Conservation (phyloP, 2,329 filamentous ascomycete species). For the Diaporthe ilicicola region DNA sequence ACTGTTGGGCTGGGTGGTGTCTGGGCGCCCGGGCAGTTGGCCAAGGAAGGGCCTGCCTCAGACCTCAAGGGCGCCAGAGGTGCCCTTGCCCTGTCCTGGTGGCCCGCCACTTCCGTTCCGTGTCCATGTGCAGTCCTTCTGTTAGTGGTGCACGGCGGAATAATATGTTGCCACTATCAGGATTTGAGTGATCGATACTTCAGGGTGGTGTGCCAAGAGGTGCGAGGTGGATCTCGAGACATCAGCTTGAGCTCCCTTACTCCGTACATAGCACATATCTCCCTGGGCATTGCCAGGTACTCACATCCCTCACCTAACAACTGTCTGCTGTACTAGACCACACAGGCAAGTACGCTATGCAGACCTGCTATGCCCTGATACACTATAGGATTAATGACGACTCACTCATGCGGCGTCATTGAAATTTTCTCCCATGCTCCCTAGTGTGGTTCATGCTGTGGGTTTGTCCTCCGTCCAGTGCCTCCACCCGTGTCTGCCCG, state of each 20-base stretch:
- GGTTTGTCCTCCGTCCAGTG: not conserved
- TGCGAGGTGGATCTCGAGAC: slow-evolving; percentile 17
- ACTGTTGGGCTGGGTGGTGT: not conserved
- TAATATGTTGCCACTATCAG: not conserved
- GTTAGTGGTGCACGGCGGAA: not conserved
- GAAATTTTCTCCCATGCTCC: not conserved
- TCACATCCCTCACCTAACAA: not conserved
- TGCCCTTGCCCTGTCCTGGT: slow-evolving; percentile 7
- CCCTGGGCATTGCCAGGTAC: not conserved
- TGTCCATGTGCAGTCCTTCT: not conserved
- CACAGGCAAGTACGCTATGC: not conserved
- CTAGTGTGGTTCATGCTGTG: not conserved
- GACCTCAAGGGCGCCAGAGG: not conserved
- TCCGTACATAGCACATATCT: slow-evolving; percentile 3
- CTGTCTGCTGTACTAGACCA: not conserved
- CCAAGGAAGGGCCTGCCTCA: slow-evolving; percentile 11
- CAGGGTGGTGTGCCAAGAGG: not conserved
- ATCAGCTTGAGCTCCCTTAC: slow-evolving; percentile 12
- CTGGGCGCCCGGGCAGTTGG: not conserved
- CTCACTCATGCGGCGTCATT: not conserved
- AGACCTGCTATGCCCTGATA: too few species aligned
- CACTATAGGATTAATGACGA: not conserved
- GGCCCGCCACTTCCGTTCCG: slow-evolving; percentile 14
- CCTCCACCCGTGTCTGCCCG: slow-evolving; percentile 6
- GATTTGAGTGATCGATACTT: not conserved